Evolutionary conservation across 164 flowering plant genomes (phyloP), one percentile per base, ranked within the genome.

Genomic region (Macadamia tetraphylla): DNA sequence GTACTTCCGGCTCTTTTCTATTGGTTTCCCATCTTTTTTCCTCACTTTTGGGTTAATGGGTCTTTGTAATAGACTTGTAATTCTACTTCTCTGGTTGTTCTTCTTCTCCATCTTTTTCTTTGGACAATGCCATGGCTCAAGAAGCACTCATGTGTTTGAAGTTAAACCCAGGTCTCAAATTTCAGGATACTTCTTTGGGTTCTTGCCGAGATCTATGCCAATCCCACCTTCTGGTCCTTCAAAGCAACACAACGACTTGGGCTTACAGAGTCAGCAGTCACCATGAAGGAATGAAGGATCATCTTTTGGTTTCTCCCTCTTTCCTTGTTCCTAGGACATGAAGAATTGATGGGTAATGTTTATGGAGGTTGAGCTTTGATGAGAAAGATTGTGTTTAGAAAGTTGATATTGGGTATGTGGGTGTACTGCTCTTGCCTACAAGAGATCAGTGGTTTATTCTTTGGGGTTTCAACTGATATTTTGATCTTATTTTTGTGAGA

Each of bases 151-250:
- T 17, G 70, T 74, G 10, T 68, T 82, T 64, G 63, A 72, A n/a
- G 17, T 78, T 59, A 76, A 69, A 59, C 84, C 83, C 29, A 67
- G 46, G 32, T 51, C 79, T 46, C 74, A 58, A 14, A 57, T 70
- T 48, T 49, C 72, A 29, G 84, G 86, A 29, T 82, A 77, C 68
- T 84, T 81, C 77, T 70, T 78, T 62, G 84, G 83, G 31, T 90
- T 76, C 80, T 73, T 90, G 81, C 93, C 96, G 0, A 86, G 78
- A 73, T 79, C 81, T 18, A 64, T 74, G 14, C 86, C 87, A 3
- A 74, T 84, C 35, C 91, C 90, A 0, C 72, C 79, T 63, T 90
- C 96, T 0, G 91, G 85, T 58, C 96, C 96, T 46, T 90, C 96
- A 12, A 85, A 85, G 70, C 83, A 83, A 70, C 96, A 90, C 82